phyloP scores from a whole-genome alignment of 371 early-diverging fungal species.

The Mortierella sp. region DNA sequence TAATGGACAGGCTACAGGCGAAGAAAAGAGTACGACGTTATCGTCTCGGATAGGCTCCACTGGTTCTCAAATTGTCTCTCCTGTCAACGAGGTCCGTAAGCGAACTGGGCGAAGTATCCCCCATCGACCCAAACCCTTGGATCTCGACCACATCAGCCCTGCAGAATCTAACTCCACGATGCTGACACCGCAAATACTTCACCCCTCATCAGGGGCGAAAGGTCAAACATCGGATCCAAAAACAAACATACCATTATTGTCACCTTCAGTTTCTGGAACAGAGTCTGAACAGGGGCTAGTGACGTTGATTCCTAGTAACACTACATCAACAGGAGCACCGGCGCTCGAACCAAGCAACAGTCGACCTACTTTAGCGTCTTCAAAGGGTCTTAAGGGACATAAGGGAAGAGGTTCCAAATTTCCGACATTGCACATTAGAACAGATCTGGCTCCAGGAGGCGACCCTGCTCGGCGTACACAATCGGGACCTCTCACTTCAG shows the following conservation, averaged over 20 bases:
- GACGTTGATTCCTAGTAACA: neutral
- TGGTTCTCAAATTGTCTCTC: constrained; percentile 38
- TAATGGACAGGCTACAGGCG: too few relatives aligned
- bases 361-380: too few relatives aligned
- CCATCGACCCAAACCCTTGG: constrained; percentile 41
- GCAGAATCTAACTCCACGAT: too few relatives aligned
- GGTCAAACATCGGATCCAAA: neutral
- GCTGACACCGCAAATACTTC: neutral
- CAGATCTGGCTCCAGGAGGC: constrained; percentile 23
- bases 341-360: too few relatives aligned
- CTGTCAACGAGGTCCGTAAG: constrained; percentile 37
- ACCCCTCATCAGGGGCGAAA: neutral
- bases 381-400: constrained; percentile 6
- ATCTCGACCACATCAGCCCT: constrained; percentile 25
- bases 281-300: neutral
- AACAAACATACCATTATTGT: neutral
- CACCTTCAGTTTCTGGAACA: constrained; percentile 13
- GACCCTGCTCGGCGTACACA: constrained; percentile 12
- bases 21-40: constrained; percentile 8
- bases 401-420: constrained; percentile 22
- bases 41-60: constrained; percentile 41
- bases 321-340: neutral
- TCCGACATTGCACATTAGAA: constrained; percentile 41
- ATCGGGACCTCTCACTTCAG: neutral
- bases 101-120: constrained; percentile 33